Base-by-base conservation (phyloP, 495 filamentous ascomycete genomes). In the Aspergillus bertholletiae region DNA sequence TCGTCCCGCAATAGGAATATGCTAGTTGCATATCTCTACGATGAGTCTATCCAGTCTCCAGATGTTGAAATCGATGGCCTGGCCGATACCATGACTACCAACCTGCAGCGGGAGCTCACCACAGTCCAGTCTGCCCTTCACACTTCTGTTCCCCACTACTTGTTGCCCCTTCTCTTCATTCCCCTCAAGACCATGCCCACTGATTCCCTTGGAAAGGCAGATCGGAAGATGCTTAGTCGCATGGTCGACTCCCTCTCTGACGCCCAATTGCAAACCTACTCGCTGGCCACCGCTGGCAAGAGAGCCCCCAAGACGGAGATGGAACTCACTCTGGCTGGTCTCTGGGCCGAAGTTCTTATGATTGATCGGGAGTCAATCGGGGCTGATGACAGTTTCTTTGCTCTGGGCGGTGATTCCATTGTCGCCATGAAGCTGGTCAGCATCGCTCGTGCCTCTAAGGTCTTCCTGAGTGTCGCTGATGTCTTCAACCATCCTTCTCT, bases 401-500 rank as follows among this genome's bases (percentile, higher is more conserved):
- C 63, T 18, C 69, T 80, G 15, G 81, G 81, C 2, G 81, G 80
- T 15, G 80, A 83, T 58, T 82, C 79, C 6, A 78, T 84, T 48
- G 63, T 66, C 7, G 79, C 81, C 17, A 84, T 84, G 74, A 47
- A 17, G 11, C n/a, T 39, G 34, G 34, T 17, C 34, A 17, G n/a
- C 9, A 6, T 13, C 9, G 34, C 34, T 39, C 34, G 34, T 13
- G 9, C 34, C 3, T 17, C 9, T 13, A 17, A 17, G 7, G 4
- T 39, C 34, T 3, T 17, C 7, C 3, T 39, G 34, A 13, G 34
- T 17, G 34, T 39, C n/a, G 12, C 34, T 4, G 34, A 39, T 13
- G 34, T 39, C 34, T 39, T 39, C 34, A 13, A 17, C n/a, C 9
- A 17, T 4, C 34, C 34, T 39, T 3, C 4, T 13, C 34, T 39